phyloP scores from a whole-genome alignment of 2,329 filamentous ascomycete genomes.

The Didymella segeticola region DNA sequence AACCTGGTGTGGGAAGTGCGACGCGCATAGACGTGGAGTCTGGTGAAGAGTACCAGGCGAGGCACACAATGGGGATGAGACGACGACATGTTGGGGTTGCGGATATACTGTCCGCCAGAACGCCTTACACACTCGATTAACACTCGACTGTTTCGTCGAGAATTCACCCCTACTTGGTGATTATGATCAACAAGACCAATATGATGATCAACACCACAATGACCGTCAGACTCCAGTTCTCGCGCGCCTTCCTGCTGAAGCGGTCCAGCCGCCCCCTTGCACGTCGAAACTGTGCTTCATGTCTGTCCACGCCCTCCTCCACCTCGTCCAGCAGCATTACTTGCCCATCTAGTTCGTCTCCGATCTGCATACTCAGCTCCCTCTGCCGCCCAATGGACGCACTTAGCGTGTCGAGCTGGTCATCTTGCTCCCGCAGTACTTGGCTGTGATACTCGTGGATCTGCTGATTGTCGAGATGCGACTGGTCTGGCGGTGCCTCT shows the following conservation, averaged over 20 bases:
- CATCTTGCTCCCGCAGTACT: slow-evolving; percentile 87
- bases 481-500: slow-evolving; percentile 57
- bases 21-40: slow-evolving; percentile 59
- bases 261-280: slow-evolving; percentile 75
- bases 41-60: background rate
- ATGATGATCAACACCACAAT: slow-evolving; percentile 80
- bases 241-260: slow-evolving; percentile 75
- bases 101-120: background rate
- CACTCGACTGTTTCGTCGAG: background rate
- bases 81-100: background rate
- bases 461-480: slow-evolving; percentile 76
- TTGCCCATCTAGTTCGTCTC: slow-evolving; percentile 92
- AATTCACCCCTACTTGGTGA: slow-evolving; percentile 51
- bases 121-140: slow-evolving; percentile 1
- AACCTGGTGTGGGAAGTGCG: slow-evolving; percentile 86
- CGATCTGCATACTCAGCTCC: slow-evolving; percentile 93
- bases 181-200: slow-evolving; percentile 79
- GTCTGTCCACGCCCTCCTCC: slow-evolving; percentile 81
- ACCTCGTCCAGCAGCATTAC: slow-evolving; percentile 88
- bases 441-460: slow-evolving; percentile 84
- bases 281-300: slow-evolving; percentile 76
- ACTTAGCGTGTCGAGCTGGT: slow-evolving; percentile 88
- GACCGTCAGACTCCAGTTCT: slow-evolving; percentile 89
- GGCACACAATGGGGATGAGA: background rate
- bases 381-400: slow-evolving; percentile 86